Evolutionary conservation across 208 protist genomes (phyloP), one percentile per base, ranked within the genome.

Genomic region (Trypanosoma melophagium): DNA sequence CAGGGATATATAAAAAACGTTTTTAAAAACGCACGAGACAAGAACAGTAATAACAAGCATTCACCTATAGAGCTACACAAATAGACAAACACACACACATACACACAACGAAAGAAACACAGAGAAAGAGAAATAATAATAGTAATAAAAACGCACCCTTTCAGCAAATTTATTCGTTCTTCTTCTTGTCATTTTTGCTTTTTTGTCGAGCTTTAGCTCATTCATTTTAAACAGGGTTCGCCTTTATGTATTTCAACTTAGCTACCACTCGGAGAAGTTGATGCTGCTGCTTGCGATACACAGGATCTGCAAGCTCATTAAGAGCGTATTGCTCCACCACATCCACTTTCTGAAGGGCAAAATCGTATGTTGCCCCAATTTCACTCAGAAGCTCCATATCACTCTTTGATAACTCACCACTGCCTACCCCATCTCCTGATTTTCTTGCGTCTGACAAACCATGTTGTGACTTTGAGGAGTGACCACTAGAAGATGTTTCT

Each of bases 291-390:
- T 60, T 57, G 9, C 62, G 61, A 28, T 55, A 76, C 2, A 58
- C 55, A 3, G 60, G 60, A 44, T 69, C 62, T 31, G 49, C 14
- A 17, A 76, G 62, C 0, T 76, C 62, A 24, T 70, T 69, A 2
- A 63, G 17, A 17, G 70, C 70, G 41, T 76, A 76, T 2, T 45
- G 70, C 41, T 76, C 70, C 0, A 76, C n/a, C 45, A 70, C 55
- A 52, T 49, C 28, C 57, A 76, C 70, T 16, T 76, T 42, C 28
- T 76, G 28, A 21, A 62, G 24, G 14, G 70, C 70, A 68, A 68
- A 76, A 4, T 69, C 57, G n/a, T 58, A 59, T 7, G 60, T 76
- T 13, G 62, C 56, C 7, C 63, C 63, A 60, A 76, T 66, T 51
- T 66, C 61, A 70, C 25, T 22, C 21, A 72, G 25, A 56, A 77